phyloP scores from a whole-genome alignment of 306 rosid species.

The Quercus dentata region DNA sequence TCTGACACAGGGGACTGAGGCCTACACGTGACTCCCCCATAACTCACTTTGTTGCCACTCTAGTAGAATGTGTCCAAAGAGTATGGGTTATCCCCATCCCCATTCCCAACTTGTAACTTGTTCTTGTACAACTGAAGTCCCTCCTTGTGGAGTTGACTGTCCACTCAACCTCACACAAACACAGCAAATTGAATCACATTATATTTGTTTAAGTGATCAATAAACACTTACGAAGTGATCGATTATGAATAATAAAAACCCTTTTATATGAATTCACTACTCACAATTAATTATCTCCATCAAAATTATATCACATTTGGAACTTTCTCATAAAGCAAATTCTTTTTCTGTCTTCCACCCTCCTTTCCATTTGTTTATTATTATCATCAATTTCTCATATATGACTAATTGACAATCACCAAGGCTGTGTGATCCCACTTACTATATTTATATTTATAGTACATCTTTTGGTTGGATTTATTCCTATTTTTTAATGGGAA shows the following conservation, averaged over 20 bases:
- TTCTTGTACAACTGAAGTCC: not conserved
- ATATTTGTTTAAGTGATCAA: too few species aligned
- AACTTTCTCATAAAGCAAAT: not conserved
- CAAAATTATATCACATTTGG: too few species aligned
- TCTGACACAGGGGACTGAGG: constrained; percentile 26
- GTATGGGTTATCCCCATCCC: not conserved
- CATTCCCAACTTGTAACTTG: too few species aligned
- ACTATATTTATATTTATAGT: not conserved
- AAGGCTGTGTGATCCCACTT: not conserved
- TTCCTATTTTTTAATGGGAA: not conserved
- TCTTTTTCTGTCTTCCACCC: not conserved
- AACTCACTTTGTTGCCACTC: constrained; percentile 28
- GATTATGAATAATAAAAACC: too few species aligned
- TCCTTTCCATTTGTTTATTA: not conserved
- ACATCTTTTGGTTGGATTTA: not conserved
- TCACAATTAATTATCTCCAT: too few species aligned
- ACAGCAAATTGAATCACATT: too few species aligned
- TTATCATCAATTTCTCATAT: not conserved
- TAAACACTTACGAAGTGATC: too few species aligned
- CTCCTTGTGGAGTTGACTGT: not conserved
- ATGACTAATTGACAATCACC: not conserved
- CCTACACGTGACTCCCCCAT: constrained; percentile 55
- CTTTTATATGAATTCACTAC: too few species aligned
- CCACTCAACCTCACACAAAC: not conserved
- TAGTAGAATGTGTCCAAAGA: not conserved